phyloP scores from a whole-genome alignment of 768 basidiomycete species.

The Podaxis rugospora region DNA sequence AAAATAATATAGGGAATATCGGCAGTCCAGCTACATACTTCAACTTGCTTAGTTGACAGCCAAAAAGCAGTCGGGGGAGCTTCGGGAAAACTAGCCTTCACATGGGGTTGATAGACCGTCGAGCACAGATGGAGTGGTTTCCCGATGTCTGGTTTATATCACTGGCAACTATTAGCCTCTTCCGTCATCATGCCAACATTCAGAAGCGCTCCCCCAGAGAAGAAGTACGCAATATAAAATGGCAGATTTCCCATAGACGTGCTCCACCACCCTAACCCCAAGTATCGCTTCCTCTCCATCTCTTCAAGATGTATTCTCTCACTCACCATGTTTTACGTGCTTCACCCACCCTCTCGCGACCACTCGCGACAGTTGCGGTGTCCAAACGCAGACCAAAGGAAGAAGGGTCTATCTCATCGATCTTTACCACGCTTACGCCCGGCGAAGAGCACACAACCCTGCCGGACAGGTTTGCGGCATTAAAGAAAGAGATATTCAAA shows the following conservation, averaged over 20 bases:
- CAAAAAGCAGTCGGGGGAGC: too few relatives aligned
- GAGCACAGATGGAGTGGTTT: too few relatives aligned
- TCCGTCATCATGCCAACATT: neutral
- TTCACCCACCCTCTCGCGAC: neutral
- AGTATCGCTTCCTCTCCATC: neutral
- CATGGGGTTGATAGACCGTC: too few relatives aligned
- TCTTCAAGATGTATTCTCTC: slow-evolving; percentile 1
- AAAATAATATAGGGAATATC: too few relatives aligned
- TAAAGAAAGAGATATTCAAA: slow-evolving; percentile 58
- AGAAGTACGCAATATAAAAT: neutral
- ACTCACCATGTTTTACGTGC: neutral
- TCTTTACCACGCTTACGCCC: slow-evolving; percentile 33
- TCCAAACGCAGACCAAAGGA: slow-evolving; percentile 24
- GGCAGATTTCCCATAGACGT: neutral
- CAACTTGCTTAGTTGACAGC: too few relatives aligned
- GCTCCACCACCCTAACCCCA: neutral
- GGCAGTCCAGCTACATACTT: too few relatives aligned
- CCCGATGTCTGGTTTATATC: too few relatives aligned
- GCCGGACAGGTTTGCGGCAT: slow-evolving; percentile 47
- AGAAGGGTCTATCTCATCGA: slow-evolving; percentile 35
- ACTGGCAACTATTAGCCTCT: neutral
- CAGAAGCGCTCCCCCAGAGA: too few relatives aligned
- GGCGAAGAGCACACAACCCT: slow-evolving; percentile 28
- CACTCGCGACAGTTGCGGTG: slow-evolving; percentile 1
- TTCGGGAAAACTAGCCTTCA: too few relatives aligned